Conservation (phyloP, 2,329 filamentous ascomycete species). For the Cytospora piceicola region DNA sequence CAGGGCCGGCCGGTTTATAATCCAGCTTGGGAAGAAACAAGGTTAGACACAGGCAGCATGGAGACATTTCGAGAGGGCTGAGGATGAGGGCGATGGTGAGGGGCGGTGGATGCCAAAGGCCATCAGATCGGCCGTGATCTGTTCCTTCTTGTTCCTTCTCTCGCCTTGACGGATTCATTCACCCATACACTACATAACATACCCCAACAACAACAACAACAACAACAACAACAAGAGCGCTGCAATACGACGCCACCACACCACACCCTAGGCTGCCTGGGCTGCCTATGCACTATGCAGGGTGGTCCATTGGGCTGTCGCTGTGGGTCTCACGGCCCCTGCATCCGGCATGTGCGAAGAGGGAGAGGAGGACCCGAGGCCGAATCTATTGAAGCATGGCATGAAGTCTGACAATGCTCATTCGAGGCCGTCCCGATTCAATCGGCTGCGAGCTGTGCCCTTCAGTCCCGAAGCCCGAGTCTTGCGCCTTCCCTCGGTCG, state of each 20-base stretch:
- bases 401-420: not conserved
- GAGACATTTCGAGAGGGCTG: no score
- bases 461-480: not conserved
- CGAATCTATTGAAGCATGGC: not conserved
- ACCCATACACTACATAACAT: not conserved
- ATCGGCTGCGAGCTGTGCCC: not conserved
- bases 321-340: not conserved
- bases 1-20: no score
- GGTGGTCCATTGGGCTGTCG: not conserved
- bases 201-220: no score
- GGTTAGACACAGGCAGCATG: no score
- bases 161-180: not conserved
- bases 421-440: not conserved
- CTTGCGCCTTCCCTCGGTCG: not conserved
- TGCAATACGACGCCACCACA: slow-evolving; percentile 2
- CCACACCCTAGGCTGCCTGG: not conserved
- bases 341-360: slow-evolving; percentile 3
- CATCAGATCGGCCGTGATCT: not conserved
- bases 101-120: not conserved
- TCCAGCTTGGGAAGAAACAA: no score
- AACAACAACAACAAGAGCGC: not conserved
- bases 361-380: not conserved
- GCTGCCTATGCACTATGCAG: not conserved
- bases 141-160: not conserved
- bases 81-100: no score